Percentiles rank a stretch among this genome's conserved stretches.
phyloP scores from a whole-genome alignment of 192 early-diverging fungal species.

The Allomyces arbusculus region DNA sequence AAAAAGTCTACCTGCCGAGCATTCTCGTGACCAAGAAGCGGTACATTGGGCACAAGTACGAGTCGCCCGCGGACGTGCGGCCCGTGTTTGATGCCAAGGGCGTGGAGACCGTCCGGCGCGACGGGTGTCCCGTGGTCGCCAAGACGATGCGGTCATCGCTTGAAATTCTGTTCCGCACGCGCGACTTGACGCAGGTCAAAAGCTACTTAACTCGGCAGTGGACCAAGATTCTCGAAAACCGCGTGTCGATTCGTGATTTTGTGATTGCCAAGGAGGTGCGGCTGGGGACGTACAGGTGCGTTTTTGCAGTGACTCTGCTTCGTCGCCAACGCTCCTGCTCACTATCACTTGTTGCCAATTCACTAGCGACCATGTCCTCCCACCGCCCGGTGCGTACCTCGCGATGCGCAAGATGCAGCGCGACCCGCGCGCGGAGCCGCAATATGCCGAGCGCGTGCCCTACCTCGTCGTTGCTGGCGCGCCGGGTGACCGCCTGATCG shows the following conservation, averaged over 20 bases:
- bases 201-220: constrained; percentile 47
- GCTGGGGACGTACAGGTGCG: constrained; percentile 48
- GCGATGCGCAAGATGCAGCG: constrained; percentile 37
- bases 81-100: constrained; percentile 86
- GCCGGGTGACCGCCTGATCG: constrained; percentile 41
- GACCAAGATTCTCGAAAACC: constrained; percentile 42
- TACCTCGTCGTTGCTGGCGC: constrained; percentile 60
- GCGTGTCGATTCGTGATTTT: constrained; percentile 52
- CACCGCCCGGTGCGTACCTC: constrained; percentile 56
- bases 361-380: constrained; percentile 23
- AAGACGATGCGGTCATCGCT: constrained; percentile 59
- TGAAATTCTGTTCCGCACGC: constrained; percentile 55
- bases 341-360: background rate
- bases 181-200: constrained; percentile 66
- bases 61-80: constrained; percentile 31
- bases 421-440: constrained; percentile 57
- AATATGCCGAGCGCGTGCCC: constrained; percentile 74
- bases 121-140: constrained; percentile 57
- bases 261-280: constrained; percentile 78
- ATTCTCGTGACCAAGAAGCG: constrained; percentile 81
- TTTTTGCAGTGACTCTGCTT: background rate
- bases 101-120: constrained; percentile 79
- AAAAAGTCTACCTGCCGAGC: constrained; percentile 82
- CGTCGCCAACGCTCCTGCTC: background rate
- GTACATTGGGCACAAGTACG: constrained; percentile 76